Base-by-base conservation (phyloP, 345 rosid genomes). In the Gossypium stocksii region DNA sequence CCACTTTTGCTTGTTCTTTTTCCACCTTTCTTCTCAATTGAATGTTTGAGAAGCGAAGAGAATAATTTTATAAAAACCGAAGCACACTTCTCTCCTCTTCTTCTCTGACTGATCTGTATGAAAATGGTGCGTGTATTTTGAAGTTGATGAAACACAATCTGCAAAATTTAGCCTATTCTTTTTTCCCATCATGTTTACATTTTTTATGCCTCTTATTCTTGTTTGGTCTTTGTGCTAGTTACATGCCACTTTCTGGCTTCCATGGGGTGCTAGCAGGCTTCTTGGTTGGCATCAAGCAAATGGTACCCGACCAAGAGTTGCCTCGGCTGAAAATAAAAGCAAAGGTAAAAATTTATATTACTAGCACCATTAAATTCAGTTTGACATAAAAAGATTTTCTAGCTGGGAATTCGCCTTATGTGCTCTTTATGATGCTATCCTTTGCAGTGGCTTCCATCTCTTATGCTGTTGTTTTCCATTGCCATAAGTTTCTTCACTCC, bases 211-310 rank as follows among this genome's bases (percentile, higher is more conserved):
- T 8, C 75, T 72, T 76, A 71, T 74, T 82, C 53, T 48, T 70
- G 48, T 77, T 74, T 79, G 54, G 60, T 65, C 44, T 74, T 79
- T 53, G 77, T 79, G 80, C 70, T 79, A 91, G 99, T 74, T 96
- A 96, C 80, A 89, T 88, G 94, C 99, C 97, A 57, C 81, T 93
- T 82, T 90, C 98, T 69, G 99, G 99, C 61, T 96, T 93, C 80
- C 90, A 86, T 81, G 99, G 97, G 74, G 87, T 93, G 84, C 84
- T 93, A 65, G 83, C 87, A 49, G 98, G 94, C 66, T 86, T 96
- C 83, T 85, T 96, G 73, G 99, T 96, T 62, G 98, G 98, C 51
- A 91, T 93, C 73, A 95, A 93, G 86, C 98, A 95, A 84, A 93
- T 95, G 51, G 77, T 91, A 79, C 97, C 98, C 70, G 99, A 96